Base-by-base conservation (phyloP, 306 rosid genomes). In the Mimosa bimucronata region DNA sequence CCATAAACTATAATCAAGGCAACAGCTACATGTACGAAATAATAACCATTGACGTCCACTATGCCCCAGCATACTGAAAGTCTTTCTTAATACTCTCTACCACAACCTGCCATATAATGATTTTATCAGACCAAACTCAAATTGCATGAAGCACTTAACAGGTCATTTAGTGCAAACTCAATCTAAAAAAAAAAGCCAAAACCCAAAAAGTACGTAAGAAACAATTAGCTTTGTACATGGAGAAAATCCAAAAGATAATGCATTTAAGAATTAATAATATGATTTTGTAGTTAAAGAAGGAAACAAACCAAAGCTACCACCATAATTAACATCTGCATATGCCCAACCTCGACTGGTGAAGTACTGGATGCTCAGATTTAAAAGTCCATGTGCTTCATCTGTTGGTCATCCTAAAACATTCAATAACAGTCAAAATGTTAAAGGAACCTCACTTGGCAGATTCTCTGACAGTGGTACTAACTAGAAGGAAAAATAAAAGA, bases 291-390 rank as follows among this genome's bases (percentile, higher is more conserved):
- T 66, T 64, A 68, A 77, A 31, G 80, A 58, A 50, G 76, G 78
- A 83, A 84, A 88, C 98, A 80, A 85, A 95, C 99, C 98, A 77
- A 97, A 89, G 97, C 99, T 96, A 81, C 98, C 99, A 64, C 98
- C 98, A 64, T 91, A 96, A 81, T 96, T 96, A 85, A 93, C 98
- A 84, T 93, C 93, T 60, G 80, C 98, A 26, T 87, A 52, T 50
- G 93, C 97, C 99, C 99, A 96, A 45, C 99, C 97, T 38, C 97
- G 88, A 84, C 98, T 95, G 44, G 99, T 95, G 97, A 90, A 95
- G 80, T 88, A 95, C 79, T 93, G 98, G 83, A 95, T 73, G 78
- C 83, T 88, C 78, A 92, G 85, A 88, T 87, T 83, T 88, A 93
- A 87, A 52, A 61, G 57, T 83, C 93, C 98, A 75, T 38, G 97